A percentile compares a stretch with the other conserved stretches of the same genome.
These are phyloP conservation scores for Hansfordia pulvinata DNA, from an alignment of 2,329 filamentous ascomycete genomes.

Conservation along the genomic window DNA sequence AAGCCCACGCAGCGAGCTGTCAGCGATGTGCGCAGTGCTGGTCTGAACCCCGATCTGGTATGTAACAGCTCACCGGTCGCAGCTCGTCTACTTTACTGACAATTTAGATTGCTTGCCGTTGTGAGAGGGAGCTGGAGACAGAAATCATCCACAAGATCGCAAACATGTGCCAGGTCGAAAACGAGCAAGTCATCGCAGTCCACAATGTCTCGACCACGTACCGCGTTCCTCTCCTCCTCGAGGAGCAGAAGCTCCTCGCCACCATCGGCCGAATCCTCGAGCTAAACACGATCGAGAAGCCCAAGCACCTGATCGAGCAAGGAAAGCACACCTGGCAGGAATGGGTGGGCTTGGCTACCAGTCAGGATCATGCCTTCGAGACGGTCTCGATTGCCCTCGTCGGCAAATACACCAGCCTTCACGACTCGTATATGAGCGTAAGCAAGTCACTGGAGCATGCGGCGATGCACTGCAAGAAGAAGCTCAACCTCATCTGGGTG, in stretches of 20 bases:
- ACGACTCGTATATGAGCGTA: slow-evolving; percentile 77
- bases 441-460: slow-evolving; percentile 83
- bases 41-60: slow-evolving; percentile 58
- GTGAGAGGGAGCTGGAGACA: slow-evolving; percentile 60
- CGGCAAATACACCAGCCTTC: slow-evolving; percentile 78
- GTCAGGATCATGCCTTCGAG: slow-evolving; percentile 52
- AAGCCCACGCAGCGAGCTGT: slow-evolving; percentile 94
- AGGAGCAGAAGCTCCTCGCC: slow-evolving; percentile 62
- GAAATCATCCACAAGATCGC: slow-evolving; percentile 78
- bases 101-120: slow-evolving; percentile 76
- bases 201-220: slow-evolving; percentile 84
- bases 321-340: slow-evolving; percentile 61
- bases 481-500: slow-evolving; percentile 71
- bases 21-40: slow-evolving; percentile 68
- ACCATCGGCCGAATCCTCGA: slow-evolving; percentile 53
- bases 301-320: slow-evolving; percentile 40
- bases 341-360: slow-evolving; percentile 61
- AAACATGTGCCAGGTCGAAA: slow-evolving; percentile 74
- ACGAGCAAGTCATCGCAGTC: slow-evolving; percentile 77
- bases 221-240: slow-evolving; percentile 84
- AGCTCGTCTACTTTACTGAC: slow-evolving; percentile 6
- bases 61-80: slow-evolving; percentile 6
- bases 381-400: slow-evolving; percentile 74
- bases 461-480: slow-evolving; percentile 71
- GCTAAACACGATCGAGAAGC: slow-evolving; percentile 42